Conservation (phyloP, 805 yeast species). For the Yarrowia porcina region DNA sequence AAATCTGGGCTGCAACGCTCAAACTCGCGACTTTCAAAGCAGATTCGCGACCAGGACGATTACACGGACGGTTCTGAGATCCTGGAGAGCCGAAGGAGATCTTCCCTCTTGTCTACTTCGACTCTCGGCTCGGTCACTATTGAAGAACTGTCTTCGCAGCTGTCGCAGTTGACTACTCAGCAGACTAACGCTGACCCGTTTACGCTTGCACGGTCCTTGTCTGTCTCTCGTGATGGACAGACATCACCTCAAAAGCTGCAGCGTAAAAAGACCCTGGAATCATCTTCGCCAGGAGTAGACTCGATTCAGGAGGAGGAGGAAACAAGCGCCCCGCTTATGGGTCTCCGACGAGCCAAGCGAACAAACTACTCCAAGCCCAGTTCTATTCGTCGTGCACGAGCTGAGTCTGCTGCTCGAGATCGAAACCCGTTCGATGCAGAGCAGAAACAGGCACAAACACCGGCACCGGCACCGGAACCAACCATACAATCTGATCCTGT, state of each 20-base stretch:
- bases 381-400: background rate
- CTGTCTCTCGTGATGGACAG: conserved; percentile 34
- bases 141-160: conserved; percentile 39
- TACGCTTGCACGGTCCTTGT: conserved; percentile 74
- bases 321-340: background rate
- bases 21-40: conserved; percentile 38
- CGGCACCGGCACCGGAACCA: background rate
- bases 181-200: conserved; percentile 78
- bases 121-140: conserved; percentile 27
- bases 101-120: conserved; percentile 27
- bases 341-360: conserved; percentile 1
- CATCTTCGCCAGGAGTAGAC: background rate
- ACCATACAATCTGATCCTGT: too few relatives aligned
- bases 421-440: background rate
- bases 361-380: conserved; percentile 16
- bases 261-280: conserved; percentile 8
- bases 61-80: conserved; percentile 38
- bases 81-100: conserved; percentile 32
- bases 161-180: conserved; percentile 72
- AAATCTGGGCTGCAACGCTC: conserved; percentile 24
- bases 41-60: conserved; percentile 38
- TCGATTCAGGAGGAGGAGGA: conserved; percentile 24
- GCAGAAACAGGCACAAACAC: background rate
- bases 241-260: conserved; percentile 9
- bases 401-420: background rate